A percentile compares a stretch with the other conserved stretches of the same genome.
Conservation (phyloP, 495 filamentous ascomycete genomes). For the Astrothelium subdiscretum region DNA sequence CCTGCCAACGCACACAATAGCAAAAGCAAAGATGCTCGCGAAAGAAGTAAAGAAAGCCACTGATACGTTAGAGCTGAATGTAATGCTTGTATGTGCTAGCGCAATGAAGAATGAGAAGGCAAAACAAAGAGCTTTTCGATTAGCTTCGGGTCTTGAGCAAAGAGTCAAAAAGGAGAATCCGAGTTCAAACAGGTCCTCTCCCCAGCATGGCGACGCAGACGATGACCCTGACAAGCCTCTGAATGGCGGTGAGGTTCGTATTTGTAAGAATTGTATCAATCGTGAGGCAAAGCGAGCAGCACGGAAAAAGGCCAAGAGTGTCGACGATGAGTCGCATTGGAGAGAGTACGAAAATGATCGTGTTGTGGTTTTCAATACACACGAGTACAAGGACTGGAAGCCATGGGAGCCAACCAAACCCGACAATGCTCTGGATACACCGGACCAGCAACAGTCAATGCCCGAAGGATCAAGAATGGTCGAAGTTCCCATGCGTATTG, state of each 20-base stretch:
- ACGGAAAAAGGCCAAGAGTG: slow-evolving; percentile 79
- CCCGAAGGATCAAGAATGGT: slow-evolving; percentile 59
- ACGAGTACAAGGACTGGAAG: slow-evolving; percentile 81
- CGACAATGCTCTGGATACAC: background rate
- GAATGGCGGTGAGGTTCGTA: slow-evolving; percentile 76
- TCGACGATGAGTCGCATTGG: slow-evolving; percentile 75
- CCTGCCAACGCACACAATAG: slow-evolving; percentile 77
- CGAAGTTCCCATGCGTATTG: slow-evolving; percentile 85
- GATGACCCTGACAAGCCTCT: slow-evolving; percentile 56
- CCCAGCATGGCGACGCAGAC: slow-evolving; percentile 16
- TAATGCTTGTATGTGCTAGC: slow-evolving; percentile 77
- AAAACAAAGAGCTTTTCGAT: slow-evolving; percentile 49
- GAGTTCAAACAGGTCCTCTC: background rate
- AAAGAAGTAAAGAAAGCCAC: slow-evolving; percentile 47
- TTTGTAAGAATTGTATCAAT: slow-evolving; percentile 71
- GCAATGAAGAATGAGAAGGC: slow-evolving; percentile 70
- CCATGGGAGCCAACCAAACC: slow-evolving; percentile 34
- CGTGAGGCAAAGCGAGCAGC: slow-evolving; percentile 79
- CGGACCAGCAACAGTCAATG: slow-evolving; percentile 16
- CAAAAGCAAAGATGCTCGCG: slow-evolving; percentile 76
- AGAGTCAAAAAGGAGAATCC: slow-evolving; percentile 5
- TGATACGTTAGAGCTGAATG: slow-evolving; percentile 71
- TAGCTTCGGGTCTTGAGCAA: slow-evolving; percentile 38
- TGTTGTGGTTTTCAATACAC: slow-evolving; percentile 86
- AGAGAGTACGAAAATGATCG: slow-evolving; percentile 62